Percentiles rank a stretch among this genome's conserved stretches.
Conservation (phyloP, 1,284 basidiomycete species). For the Cryptococcus sp. region DNA sequence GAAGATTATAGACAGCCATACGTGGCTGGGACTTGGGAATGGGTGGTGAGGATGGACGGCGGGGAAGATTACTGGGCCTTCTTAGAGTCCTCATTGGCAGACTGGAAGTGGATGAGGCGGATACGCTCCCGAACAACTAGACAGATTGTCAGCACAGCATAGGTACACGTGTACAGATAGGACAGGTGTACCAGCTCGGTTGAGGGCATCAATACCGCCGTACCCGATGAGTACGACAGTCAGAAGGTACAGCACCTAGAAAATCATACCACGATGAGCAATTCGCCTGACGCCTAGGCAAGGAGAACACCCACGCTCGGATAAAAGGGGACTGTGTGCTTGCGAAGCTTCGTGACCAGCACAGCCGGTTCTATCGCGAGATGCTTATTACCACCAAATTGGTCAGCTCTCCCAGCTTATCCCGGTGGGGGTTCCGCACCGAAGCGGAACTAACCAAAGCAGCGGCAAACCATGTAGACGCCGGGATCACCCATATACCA, state of each 20-base stretch:
- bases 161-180: neutral
- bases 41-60: neutral
- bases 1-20: no score
- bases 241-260: slow-evolving; percentile 32
- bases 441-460: slow-evolving; percentile 26
- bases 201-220: slow-evolving; percentile 34
- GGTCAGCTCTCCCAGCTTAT: neutral
- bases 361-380: slow-evolving; percentile 18
- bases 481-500: slow-evolving; percentile 21
- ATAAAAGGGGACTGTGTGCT: slow-evolving; percentile 17
- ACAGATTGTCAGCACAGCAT: neutral
- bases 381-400: slow-evolving; percentile 10
- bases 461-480: slow-evolving; percentile 18
- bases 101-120: slow-evolving; percentile 4
- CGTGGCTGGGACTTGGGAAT: no score
- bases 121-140: slow-evolving; percentile 12
- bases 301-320: slow-evolving; percentile 14
- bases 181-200: slow-evolving; percentile 37
- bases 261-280: neutral
- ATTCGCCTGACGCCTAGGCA: neutral
- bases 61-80: slow-evolving; percentile 5
- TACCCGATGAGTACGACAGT: slow-evolving; percentile 30
- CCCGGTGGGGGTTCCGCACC: neutral
- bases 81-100: neutral
- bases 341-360: slow-evolving; percentile 9